Evolutionary conservation across 345 rosid genomes (phyloP).

Genomic region (Noccaea bulbosa): DNA sequence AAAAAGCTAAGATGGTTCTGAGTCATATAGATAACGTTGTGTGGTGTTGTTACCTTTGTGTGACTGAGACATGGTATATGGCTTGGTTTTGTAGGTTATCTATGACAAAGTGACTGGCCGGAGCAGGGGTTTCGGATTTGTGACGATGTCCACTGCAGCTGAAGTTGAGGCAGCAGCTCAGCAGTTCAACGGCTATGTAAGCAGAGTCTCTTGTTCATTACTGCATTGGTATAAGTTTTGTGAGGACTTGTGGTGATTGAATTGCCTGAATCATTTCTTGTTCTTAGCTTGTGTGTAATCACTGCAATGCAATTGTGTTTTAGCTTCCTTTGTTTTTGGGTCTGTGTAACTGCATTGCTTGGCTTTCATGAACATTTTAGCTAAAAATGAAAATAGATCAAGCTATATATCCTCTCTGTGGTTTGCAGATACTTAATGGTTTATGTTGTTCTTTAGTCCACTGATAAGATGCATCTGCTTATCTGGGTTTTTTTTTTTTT

Average conservation of each 20-base stretch:
- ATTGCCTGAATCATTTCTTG: conserved; percentile 1
- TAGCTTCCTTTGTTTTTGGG: not conserved
- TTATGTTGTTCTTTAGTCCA: not conserved
- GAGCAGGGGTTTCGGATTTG: conserved; percentile 98
- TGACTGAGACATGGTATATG: not conserved
- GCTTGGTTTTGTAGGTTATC: conserved; percentile 65
- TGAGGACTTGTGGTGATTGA: conserved; percentile 12
- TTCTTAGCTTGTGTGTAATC: conserved; percentile 21
- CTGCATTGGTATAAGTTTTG: not conserved
- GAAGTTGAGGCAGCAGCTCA: conserved; percentile 87
- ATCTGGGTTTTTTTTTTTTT: not conserved
- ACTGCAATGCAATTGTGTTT: not conserved
- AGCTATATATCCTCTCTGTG: not conserved
- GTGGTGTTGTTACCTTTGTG: not conserved
- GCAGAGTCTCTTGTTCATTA: conserved; percentile 29
- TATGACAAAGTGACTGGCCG: conserved; percentile 93
- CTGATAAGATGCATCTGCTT: conserved; percentile 8
- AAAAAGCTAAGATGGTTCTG: not conserved
- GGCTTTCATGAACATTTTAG: not conserved
- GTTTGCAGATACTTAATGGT: conserved; percentile 14
- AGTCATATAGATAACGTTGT: not conserved
- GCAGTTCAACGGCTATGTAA: conserved; percentile 94
- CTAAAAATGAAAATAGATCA: no score
- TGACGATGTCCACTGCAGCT: conserved; percentile 78
- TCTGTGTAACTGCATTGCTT: not conserved